These are phyloP conservation scores for Peterozyma xylosa DNA, from an alignment of 805 yeast genomes.

Conservation along the genomic window DNA sequence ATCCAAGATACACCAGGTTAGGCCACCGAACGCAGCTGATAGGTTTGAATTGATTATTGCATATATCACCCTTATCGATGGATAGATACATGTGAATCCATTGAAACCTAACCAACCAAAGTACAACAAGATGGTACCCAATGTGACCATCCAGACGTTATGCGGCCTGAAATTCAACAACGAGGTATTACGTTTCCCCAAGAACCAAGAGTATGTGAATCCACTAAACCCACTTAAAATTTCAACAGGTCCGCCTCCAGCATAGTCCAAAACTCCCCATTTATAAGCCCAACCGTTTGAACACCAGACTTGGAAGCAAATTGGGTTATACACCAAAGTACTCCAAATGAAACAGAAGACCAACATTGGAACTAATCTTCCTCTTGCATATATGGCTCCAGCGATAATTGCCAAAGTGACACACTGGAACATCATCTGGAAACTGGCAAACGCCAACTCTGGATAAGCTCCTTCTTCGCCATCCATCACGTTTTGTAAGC, in stretches of 20 bases:
- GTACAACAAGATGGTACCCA: conserved; percentile 85
- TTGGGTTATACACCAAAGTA: conserved; percentile 87
- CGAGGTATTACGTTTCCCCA: conserved; percentile 72
- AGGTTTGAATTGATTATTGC: conserved; percentile 89
- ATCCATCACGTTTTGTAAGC: conserved; percentile 64
- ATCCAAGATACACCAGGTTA: conserved; percentile 89
- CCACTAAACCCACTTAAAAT: conserved; percentile 89
- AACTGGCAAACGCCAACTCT: conserved; percentile 75
- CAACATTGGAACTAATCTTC: conserved; percentile 78
- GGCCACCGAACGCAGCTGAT: conserved; percentile 84
- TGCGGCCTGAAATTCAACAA: conserved; percentile 90
- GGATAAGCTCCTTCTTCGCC: conserved; percentile 42
- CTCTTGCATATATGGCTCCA: conserved; percentile 92
- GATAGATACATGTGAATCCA: conserved; percentile 81
- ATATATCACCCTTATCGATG: conserved; percentile 76
- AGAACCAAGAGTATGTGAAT: conserved; percentile 71
- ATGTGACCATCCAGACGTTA: conserved; percentile 82
- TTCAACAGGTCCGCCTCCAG: conserved; percentile 98
- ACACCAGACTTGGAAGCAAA: conserved; percentile 96
- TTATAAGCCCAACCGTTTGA: conserved; percentile 86
- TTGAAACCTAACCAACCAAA: conserved; percentile 96
- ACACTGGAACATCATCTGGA: conserved; percentile 86
- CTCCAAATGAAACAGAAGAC: conserved; percentile 83
- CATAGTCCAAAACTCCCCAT: conserved; percentile 93
- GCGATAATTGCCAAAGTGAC: conserved; percentile 89